Evolutionary conservation across 192 early-diverging fungal species (phyloP).

Genomic region (Phycomyces blakesleeanus): DNA sequence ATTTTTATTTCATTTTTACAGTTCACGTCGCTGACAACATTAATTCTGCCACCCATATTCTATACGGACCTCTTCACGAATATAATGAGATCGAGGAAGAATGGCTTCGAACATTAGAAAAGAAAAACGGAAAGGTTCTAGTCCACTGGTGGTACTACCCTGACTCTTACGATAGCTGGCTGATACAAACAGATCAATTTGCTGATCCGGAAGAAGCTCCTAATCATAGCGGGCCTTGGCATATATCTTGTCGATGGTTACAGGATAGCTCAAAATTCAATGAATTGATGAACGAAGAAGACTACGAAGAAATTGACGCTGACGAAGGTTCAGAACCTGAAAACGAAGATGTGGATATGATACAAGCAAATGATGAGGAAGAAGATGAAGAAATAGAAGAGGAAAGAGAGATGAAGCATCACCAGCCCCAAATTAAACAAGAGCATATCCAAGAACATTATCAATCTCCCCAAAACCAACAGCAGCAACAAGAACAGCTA

Average conservation of each 20-base stretch:
- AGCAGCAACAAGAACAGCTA: not conserved
- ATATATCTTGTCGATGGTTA: conserved; percentile 68
- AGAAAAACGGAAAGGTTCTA: conserved; percentile 53
- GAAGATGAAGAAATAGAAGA: conserved; percentile 28
- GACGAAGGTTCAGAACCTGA: conserved; percentile 1
- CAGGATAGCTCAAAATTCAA: conserved; percentile 68
- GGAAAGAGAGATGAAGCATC: not conserved
- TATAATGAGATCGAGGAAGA: conserved; percentile 48
- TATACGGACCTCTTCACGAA: conserved; percentile 37
- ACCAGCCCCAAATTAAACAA: not conserved
- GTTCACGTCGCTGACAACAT: conserved; percentile 8
- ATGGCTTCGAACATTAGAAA: conserved; percentile 60
- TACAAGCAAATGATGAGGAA: conserved; percentile 30
- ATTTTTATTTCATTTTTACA: not conserved
- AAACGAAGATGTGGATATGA: conserved; percentile 16
- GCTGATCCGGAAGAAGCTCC: conserved; percentile 60
- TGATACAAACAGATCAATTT: conserved; percentile 57
- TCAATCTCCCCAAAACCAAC: not conserved
- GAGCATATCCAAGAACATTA: no score
- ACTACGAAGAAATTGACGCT: conserved; percentile 50
- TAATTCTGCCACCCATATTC: conserved; percentile 42
- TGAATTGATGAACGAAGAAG: conserved; percentile 87
- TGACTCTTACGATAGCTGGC: conserved; percentile 76
- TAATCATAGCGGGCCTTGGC: conserved; percentile 66
- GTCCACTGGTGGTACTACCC: conserved; percentile 83